Conservation (phyloP, 2,329 filamentous ascomycete species). For the Trichophyton simii region DNA sequence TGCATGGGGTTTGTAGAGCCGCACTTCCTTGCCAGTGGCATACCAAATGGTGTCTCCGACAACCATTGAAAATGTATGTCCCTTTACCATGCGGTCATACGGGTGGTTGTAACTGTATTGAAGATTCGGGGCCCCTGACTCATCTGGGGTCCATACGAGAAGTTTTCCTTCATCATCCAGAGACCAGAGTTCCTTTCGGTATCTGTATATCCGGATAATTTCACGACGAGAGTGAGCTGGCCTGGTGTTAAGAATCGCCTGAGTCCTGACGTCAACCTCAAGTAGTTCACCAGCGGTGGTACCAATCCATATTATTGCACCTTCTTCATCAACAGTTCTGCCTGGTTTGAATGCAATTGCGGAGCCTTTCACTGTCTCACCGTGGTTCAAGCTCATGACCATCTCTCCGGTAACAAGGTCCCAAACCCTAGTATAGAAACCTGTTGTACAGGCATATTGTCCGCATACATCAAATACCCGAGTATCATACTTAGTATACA, state of each 20-base stretch:
- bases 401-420: slow-evolving; percentile 69
- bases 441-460: slow-evolving; percentile 73
- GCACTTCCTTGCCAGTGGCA: slow-evolving; percentile 72
- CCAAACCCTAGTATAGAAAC: slow-evolving; percentile 80
- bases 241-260: slow-evolving; percentile 57
- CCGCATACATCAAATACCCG: slow-evolving; percentile 80
- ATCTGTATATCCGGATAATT: slow-evolving; percentile 71
- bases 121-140: slow-evolving; percentile 60
- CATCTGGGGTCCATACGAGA: slow-evolving; percentile 73
- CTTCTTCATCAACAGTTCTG: slow-evolving; percentile 64
- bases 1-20: slow-evolving; percentile 64
- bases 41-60: slow-evolving; percentile 80
- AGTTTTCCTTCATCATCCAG: slow-evolving; percentile 80
- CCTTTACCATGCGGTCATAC: slow-evolving; percentile 60
- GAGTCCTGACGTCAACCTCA: slow-evolving; percentile 69
- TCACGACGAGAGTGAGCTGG: slow-evolving; percentile 65
- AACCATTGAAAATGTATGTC: slow-evolving; percentile 78
- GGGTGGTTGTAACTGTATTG: slow-evolving; percentile 57
- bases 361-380: slow-evolving; percentile 71
- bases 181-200: slow-evolving; percentile 85
- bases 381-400: slow-evolving; percentile 67
- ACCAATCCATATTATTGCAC: slow-evolving; percentile 73
- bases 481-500: slow-evolving; percentile 75
- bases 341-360: slow-evolving; percentile 78
- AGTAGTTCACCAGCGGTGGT: slow-evolving; percentile 78